Evolutionary conservation across 192 early-diverging fungal species (phyloP).

Genomic region (Spizellomyces punctatus): DNA sequence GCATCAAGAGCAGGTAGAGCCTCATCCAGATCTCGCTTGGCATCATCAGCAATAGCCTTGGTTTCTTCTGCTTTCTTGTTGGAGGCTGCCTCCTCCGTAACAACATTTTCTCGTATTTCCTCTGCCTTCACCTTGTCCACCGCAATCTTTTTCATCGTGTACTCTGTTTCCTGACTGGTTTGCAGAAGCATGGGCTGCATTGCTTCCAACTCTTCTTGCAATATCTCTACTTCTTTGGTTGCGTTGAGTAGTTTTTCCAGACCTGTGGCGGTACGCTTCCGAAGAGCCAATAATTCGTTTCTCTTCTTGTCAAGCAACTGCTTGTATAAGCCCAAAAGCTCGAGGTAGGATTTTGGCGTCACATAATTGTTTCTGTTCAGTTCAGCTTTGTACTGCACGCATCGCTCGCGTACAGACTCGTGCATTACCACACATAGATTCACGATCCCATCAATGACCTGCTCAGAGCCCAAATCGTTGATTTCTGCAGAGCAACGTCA

Average conservation of each 20-base stretch:
- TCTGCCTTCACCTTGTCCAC: constrained; percentile 63
- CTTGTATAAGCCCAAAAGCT: constrained; percentile 61
- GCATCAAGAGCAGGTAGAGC: constrained; percentile 63
- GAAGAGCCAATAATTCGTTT: constrained; percentile 51
- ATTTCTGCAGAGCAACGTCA: constrained; percentile 40
- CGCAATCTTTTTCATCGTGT: constrained; percentile 65
- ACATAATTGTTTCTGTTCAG: constrained; percentile 66
- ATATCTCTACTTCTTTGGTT: constrained; percentile 63
- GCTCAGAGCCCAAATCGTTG: constrained; percentile 56
- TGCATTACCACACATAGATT: constrained; percentile 63
- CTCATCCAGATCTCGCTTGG: constrained; percentile 62
- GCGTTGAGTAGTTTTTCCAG: constrained; percentile 62
- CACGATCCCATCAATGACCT: constrained; percentile 63
- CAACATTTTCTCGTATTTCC: constrained; percentile 59
- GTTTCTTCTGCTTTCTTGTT: constrained; percentile 67
- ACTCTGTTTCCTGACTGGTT: constrained; percentile 63
- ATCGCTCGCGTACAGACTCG: constrained; percentile 55
- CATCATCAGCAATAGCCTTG: constrained; percentile 64
- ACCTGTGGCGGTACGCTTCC: constrained; percentile 60
- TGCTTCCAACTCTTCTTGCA: constrained; percentile 65
- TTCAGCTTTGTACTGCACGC: constrained; percentile 56
- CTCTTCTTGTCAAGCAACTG: constrained; percentile 61
- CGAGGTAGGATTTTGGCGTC: constrained; percentile 65
- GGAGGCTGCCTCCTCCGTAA: constrained; percentile 54
- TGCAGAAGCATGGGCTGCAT: constrained; percentile 68